phyloP scores from a whole-genome alignment of 2,329 filamentous ascomycete genomes.

The Helicocarpus griseus region DNA sequence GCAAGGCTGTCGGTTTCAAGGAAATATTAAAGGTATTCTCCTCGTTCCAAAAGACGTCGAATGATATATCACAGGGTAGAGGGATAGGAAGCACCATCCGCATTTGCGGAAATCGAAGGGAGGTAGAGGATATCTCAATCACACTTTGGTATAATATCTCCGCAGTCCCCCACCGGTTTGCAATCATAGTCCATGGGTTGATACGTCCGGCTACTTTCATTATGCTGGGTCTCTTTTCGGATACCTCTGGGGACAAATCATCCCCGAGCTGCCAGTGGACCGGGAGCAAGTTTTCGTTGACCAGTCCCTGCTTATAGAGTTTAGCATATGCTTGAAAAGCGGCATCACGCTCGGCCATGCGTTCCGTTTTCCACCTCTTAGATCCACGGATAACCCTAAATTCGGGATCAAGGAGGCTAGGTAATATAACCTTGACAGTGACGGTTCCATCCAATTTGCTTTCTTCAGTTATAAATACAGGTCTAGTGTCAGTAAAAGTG shows the following conservation, averaged over 20 bases:
- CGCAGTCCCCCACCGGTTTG: conserved; percentile 19
- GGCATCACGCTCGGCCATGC: conserved; percentile 66
- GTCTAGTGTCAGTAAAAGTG: conserved; percentile 54
- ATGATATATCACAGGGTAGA: conserved; percentile 16
- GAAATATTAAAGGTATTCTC: conserved; percentile 14
- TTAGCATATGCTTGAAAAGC: conserved; percentile 69
- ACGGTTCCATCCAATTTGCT: conserved; percentile 17
- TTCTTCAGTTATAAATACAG: conserved; percentile 55
- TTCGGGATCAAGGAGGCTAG: conserved; percentile 55
- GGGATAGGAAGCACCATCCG: conserved; percentile 17
- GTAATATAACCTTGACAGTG: conserved; percentile 57
- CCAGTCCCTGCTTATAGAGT: conserved; percentile 59
- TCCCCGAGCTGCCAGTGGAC: conserved; percentile 24
- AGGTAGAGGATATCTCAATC: conserved; percentile 12
- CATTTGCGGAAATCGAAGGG: conserved; percentile 8
- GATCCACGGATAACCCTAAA: conserved; percentile 47
- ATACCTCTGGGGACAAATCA: conserved; percentile 25
- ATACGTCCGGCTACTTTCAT: conserved; percentile 22
- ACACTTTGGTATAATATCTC: conserved; percentile 13
- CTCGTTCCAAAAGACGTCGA: conserved; percentile 24
- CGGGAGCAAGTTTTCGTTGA: conserved; percentile 73
- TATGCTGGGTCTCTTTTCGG: conserved; percentile 20
- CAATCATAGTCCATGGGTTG: conserved; percentile 30
- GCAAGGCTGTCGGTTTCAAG: conserved; percentile 8
- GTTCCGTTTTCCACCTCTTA: conserved; percentile 58